Conservation (phyloP, 345 rosid species). For the Populus nigra region DNA sequence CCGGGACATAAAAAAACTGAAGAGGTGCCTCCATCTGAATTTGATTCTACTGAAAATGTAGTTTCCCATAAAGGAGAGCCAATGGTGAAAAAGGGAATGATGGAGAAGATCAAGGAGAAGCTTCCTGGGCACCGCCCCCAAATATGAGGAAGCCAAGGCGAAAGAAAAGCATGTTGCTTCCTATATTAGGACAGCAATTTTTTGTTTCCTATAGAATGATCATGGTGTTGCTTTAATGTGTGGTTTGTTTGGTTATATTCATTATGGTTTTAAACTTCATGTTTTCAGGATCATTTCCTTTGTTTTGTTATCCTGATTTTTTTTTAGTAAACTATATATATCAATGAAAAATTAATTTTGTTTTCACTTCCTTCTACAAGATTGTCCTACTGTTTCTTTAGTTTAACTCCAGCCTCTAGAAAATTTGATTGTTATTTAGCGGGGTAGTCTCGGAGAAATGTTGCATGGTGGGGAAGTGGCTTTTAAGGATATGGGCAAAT, state of each 20-base stretch:
- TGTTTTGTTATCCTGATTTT: not conserved
- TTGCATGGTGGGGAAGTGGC: not conserved
- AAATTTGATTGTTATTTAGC: not conserved
- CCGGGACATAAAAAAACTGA: too few relatives aligned
- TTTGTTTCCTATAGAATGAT: not conserved
- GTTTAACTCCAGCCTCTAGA: not conserved
- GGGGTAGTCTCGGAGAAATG: not conserved
- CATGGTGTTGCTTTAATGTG: not conserved
- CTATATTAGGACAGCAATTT: slow-evolving; percentile 12
- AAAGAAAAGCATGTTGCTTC: slow-evolving; percentile 27
- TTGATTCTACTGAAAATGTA: not conserved
- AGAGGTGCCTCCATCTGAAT: not conserved
- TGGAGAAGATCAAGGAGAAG: slow-evolving; percentile 91
- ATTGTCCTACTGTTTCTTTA: too few relatives aligned
- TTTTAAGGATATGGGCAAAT: not conserved
- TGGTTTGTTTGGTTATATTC: not conserved
- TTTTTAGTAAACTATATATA: not conserved
- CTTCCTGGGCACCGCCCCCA: slow-evolving; percentile 79
- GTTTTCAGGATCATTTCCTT: not conserved
- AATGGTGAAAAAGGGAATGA: slow-evolving; percentile 69
- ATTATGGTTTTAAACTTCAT: not conserved
- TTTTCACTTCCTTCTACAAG: too few relatives aligned
- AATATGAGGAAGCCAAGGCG: slow-evolving; percentile 39
- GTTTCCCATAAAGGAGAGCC: slow-evolving; percentile 23
- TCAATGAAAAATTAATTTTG: not conserved